Evolutionary conservation across 2,329 filamentous ascomycete genomes (phyloP).

Genomic region (Chrysosporium keratinophilum): DNA sequence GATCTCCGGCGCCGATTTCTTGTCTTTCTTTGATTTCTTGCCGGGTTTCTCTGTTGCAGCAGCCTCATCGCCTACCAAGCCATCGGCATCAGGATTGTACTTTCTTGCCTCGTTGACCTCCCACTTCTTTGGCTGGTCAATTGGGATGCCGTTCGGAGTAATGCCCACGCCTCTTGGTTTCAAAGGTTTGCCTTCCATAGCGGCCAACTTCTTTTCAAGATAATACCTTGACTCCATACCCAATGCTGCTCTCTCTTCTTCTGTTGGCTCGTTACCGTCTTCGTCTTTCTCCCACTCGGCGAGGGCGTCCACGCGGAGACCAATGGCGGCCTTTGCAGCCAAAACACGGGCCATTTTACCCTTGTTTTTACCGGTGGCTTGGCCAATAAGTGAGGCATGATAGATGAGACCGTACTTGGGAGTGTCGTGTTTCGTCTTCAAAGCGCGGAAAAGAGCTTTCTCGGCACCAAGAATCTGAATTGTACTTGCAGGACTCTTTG

Average conservation of each 20-base stretch:
- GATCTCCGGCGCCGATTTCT: conserved; percentile 40
- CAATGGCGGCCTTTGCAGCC: conserved; percentile 83
- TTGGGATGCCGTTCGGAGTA: conserved; percentile 58
- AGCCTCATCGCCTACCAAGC: conserved; percentile 58
- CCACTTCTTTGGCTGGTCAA: conserved; percentile 62
- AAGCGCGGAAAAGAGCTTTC: conserved; percentile 93
- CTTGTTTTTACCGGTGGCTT: conserved; percentile 97
- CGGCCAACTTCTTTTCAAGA: conserved; percentile 41
- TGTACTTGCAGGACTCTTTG: conserved; percentile 89
- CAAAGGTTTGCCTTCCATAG: conserved; percentile 80
- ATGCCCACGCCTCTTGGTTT: conserved; percentile 65
- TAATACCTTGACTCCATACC: conserved; percentile 52
- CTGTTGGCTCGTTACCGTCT: conserved; percentile 55
- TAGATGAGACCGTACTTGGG: conserved; percentile 97
- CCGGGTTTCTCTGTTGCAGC: conserved; percentile 30
- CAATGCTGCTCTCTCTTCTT: conserved; percentile 77
- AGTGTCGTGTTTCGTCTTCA: conserved; percentile 98
- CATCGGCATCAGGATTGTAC: conserved; percentile 92
- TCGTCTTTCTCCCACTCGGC: conserved; percentile 65
- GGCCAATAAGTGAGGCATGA: conserved; percentile 85
- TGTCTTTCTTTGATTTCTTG: conserved; percentile 37
- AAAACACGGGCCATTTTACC: conserved; percentile 97
- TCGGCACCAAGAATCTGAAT: conserved; percentile 97
- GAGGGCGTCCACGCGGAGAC: conserved; percentile 83
- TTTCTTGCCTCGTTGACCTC: conserved; percentile 85